A percentile compares a stretch with the other conserved stretches of the same genome.
These are phyloP conservation scores for Pilaira anomala DNA, from an alignment of 192 early-diverging fungal species.

Conservation along the genomic window DNA sequence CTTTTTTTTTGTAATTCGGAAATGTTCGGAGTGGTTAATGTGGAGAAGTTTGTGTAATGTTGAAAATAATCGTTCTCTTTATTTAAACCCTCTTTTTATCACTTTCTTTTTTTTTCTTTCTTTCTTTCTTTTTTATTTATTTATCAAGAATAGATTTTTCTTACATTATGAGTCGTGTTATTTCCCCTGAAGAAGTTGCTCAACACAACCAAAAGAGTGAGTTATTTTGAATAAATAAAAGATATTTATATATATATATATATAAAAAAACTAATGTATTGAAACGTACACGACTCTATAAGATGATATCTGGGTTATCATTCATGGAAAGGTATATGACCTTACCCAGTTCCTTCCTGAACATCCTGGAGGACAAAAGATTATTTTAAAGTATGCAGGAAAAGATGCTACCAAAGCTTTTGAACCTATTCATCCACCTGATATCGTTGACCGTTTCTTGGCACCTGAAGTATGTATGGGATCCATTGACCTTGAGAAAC, in stretches of 20 bases:
- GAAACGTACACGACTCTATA: too few species aligned
- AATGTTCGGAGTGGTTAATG: too few species aligned
- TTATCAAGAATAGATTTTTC: too few species aligned
- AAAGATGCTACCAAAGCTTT: slow-evolving; percentile 67
- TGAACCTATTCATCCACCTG: slow-evolving; percentile 60
- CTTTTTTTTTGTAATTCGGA: not conserved
- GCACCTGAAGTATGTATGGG: slow-evolving; percentile 54
- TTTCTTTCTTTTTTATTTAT: too few species aligned
- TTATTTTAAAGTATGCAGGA: slow-evolving; percentile 67
- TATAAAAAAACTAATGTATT: not conserved
- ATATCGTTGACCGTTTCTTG: slow-evolving; percentile 57
- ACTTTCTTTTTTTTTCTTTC: too few species aligned
- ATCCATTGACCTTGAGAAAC: slow-evolving; percentile 40
- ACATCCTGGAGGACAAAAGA: slow-evolving; percentile 55
- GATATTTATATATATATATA: not conserved
- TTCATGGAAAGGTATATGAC: slow-evolving; percentile 64
- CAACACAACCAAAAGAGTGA: slow-evolving; percentile 37
- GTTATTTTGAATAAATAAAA: too few species aligned
- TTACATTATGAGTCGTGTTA: not conserved
- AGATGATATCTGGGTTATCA: slow-evolving; percentile 58
- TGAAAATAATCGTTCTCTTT: too few species aligned
- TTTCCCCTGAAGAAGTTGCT: slow-evolving; percentile 32
- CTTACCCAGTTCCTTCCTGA: slow-evolving; percentile 57
- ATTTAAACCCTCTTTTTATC: too few species aligned
- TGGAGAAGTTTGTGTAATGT: too few species aligned